phyloP scores from a whole-genome alignment of 2,329 filamentous ascomycete species.

The Ceratocystis papillata region DNA sequence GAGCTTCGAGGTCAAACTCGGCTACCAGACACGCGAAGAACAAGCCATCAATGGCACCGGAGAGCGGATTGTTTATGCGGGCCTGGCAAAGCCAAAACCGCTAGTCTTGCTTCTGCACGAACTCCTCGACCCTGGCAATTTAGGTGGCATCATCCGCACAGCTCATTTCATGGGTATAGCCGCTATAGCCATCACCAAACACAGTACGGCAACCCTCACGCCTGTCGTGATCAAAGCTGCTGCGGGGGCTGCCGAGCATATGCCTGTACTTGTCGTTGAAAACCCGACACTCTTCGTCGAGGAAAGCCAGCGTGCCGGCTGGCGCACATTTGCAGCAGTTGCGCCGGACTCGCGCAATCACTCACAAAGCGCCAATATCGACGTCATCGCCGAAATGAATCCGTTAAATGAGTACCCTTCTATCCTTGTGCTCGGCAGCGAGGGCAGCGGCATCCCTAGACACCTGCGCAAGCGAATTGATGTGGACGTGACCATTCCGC shows the following conservation, averaged over 20 bases:
- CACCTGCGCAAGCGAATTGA: conserved; percentile 57
- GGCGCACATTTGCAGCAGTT: conserved; percentile 73
- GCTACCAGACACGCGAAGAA: conserved; percentile 64
- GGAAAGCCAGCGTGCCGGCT: conserved; percentile 58
- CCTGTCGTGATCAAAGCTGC: conserved; percentile 77
- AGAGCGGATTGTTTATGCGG: conserved; percentile 14
- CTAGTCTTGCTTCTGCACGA: conserved; percentile 65
- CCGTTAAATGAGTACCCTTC: conserved; percentile 53
- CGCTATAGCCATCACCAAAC: conserved; percentile 65
- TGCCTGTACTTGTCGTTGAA: conserved; percentile 60
- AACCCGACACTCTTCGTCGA: conserved; percentile 60
- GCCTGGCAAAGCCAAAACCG: conserved; percentile 41
- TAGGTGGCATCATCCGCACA: conserved; percentile 79
- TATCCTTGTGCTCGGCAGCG: conserved; percentile 72
- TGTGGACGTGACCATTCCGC: conserved; percentile 53
- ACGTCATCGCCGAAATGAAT: conserved; percentile 32
- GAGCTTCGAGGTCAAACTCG: conserved; percentile 50
- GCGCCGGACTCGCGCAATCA: conserved; percentile 30
- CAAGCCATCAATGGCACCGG: conserved; percentile 54
- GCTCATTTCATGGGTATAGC: conserved; percentile 86
- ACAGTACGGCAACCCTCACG: conserved; percentile 62
- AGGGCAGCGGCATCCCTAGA: conserved; percentile 61
- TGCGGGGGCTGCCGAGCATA: conserved; percentile 71
- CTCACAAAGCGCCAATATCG: conserved; percentile 30
- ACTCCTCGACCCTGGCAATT: conserved; percentile 76